Base-by-base conservation (phyloP, 805 yeast species). In the Candida wancherniae region DNA sequence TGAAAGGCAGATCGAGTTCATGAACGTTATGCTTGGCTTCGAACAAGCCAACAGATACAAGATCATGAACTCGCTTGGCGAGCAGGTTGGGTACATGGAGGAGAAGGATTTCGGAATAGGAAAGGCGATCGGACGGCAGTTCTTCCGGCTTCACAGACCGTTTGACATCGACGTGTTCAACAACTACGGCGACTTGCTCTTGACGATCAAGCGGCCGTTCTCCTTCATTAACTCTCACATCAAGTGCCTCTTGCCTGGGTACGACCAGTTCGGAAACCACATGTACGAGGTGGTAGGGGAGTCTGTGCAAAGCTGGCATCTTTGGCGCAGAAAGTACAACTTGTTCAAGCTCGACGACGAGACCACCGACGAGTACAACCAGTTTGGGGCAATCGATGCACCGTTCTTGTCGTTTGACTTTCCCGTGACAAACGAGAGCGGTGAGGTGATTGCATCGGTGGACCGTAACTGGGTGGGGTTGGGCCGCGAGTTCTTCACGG, bases 381-480 rank as follows among this genome's bases (percentile, higher is more conserved):
- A 92, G 54, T 92, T 80, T 63, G 97, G 96, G 16, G 70, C 67
- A 7, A 80, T 92, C 25, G 96, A 92, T 59, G 77, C 95, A 0
- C 90, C 90, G 3, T 81, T 90, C 37, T 60, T 92, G 28, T 71
- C 94, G 8, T 90, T 87, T 67, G 84, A 82, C 34, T 92, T 92
- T 56, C 88, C 94, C 0, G 82, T 86, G 3, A 50, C 46, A 20
- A 76, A 86, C 52, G 77, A 67, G 22, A 31, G 62, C 1, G 80
- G 78, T 0, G 60, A 67, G 10, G 73, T 83, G 1, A 60, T 82
- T 33, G 95, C 82, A 0, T 67, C 83, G 2, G 90, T 92, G 2
- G 92, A 86, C 55, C 71, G 97, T 47, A 87, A 87, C 56, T 92
- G 95, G 92, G 94, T 84, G 5, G 98, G 98, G 0, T 61, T 92